Conservation (phyloP, 768 basidiomycete species). For the Naganishia kalamii region DNA sequence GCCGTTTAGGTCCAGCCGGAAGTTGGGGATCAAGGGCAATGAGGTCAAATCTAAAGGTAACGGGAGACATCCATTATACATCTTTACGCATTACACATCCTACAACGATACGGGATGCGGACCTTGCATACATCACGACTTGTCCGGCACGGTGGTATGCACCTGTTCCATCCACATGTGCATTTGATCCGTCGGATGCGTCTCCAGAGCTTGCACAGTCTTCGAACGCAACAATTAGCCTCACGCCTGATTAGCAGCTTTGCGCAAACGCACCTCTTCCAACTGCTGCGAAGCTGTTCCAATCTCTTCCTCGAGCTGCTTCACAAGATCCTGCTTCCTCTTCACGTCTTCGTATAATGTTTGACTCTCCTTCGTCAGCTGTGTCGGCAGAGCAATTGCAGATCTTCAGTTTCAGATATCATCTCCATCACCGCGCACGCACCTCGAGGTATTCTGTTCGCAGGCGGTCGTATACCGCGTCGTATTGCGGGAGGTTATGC, state of each 20-base stretch:
- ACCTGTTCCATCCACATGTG: constrained; percentile 13
- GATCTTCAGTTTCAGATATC: neutral
- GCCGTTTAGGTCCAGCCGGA: no score
- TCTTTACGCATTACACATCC: no score
- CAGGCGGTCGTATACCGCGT: constrained; percentile 35
- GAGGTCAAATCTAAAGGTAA: no score
- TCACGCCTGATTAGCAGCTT: no score
- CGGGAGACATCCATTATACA: neutral
- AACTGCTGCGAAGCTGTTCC: constrained; percentile 23
- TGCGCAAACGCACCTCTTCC: constrained; percentile 32
- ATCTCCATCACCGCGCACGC: neutral
- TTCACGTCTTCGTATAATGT: constrained; percentile 13
- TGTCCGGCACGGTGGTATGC: constrained; percentile 10
- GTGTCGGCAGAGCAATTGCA: neutral
- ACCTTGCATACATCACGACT: neutral
- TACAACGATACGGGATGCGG: no score
- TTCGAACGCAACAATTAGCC: neutral
- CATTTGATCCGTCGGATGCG: constrained; percentile 11
- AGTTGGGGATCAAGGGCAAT: no score
- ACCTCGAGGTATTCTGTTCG: constrained; percentile 38
- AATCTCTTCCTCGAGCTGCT: constrained; percentile 21
- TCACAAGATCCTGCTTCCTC: constrained; percentile 12
- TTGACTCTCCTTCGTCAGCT: constrained; percentile 12
- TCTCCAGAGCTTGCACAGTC: constrained; percentile 14
- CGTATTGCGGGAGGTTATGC: constrained; percentile 39